Base-by-base conservation (phyloP, 1,284 basidiomycete species). In the Afroboletus lepidellus region DNA sequence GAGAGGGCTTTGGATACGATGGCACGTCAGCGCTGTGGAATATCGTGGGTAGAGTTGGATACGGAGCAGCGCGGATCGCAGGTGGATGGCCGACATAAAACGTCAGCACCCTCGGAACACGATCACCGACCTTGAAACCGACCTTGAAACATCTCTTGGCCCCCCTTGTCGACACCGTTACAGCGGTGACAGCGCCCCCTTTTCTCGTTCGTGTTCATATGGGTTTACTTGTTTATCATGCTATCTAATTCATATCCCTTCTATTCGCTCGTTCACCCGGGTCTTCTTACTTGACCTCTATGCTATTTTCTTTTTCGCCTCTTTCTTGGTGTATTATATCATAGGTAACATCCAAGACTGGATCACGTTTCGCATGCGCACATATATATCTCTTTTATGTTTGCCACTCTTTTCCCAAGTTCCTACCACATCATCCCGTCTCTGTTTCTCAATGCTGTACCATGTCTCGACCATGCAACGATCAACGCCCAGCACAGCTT, bases 61-160 rank as follows among this genome's bases (percentile, higher is more conserved):
- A 82, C 42, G 87, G 84, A 9, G 87, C 87, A 25, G 87, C 84
- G 34, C 74, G 86, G 59, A 81, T 85, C 37, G 83, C 81, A 12
- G 76, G 84, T 34, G 87, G 86, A 12, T 87, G 84, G 83, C 87
- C 86, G 42, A 85, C 62, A 27, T 67, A 45, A 48, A 39, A 12
- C 24, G 37, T 46, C 36, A n/a, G 24, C 7, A n/a, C 23, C 29
- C 3, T 46, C 24, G 46, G 51, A 46, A 52, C 51, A 54, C 44
- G 50, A 50, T 41, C 30, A 25, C 42, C 46, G 32, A 32, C 23
- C 34, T 47, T 25, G 48, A 32, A 45, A 45, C 56, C n/a, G 37
- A 46, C 32, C 41, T 47, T 27, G 46, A 38, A 23, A 21, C n/a
- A n/a, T n/a, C n/a, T n/a, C n/a, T n/a, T n/a, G 12, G 27, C 4